Evolutionary conservation across 495 filamentous ascomycete species (phyloP), one percentile per base, ranked within the genome.

Genomic region (Astrothelium subdiscretum): DNA sequence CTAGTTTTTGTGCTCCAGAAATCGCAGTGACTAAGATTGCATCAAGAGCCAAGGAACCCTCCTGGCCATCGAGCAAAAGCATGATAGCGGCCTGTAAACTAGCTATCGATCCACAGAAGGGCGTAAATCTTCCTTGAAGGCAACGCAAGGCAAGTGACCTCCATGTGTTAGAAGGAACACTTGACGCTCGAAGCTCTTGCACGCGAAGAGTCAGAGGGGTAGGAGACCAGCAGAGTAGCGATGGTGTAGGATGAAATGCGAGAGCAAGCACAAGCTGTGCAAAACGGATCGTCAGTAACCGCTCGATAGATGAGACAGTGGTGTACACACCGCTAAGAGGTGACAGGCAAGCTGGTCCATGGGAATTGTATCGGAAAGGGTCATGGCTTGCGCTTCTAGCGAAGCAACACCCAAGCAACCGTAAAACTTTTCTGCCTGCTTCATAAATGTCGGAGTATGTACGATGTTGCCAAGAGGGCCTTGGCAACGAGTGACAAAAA

Each of bases 31-130:
- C 72, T 29, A 74, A 59, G 12, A 74, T 44, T 6, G 67, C 59
- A 64, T 74, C 70, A 29, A 72, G 70, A 35, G 48, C 67, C 15
- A 66, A 31, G 0, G 60, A 48, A 15, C 29, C 63, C 29, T 67
- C 69, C 59, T 72, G 65, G 31, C 64, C 59, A 59, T 70, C 69
- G 8, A 74, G 66, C n/a, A 74, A 59, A 51, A 72, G 63, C 72
- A 74, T 71, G 0, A 72, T 57, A 20, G 69, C 69, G 15, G 72
- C 70, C 57, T 72, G 72, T 31, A 74, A 52, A 42, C 67, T 63
- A 27, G 66, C 32, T 32, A 72, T 68, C n/a, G 72, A 72, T 22
- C 67, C 70, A 66, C 70, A 71, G 57, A 72, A 74, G 4, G 71
- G 40, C 3, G 69, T 65, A 8, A 71, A 58, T 0, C 57, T 26